A percentile compares a stretch with the other conserved stretches of the same genome.
Conservation (phyloP, 371 early-diverging fungal species). For the Chytridium lagenaria region DNA sequence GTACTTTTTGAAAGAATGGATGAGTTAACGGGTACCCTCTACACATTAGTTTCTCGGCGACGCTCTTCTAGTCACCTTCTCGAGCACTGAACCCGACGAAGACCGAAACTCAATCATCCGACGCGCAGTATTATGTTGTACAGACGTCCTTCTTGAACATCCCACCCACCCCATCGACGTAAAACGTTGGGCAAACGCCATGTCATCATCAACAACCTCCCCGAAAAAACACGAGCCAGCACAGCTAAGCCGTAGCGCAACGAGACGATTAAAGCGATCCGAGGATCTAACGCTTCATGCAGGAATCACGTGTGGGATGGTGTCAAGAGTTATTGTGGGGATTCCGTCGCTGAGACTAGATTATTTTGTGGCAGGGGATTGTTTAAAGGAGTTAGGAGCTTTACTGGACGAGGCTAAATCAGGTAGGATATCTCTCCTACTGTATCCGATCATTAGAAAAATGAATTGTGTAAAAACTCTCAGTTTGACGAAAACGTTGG, state of each 20-base stretch:
- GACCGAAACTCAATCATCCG: neutral
- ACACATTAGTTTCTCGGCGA: conserved; percentile 9
- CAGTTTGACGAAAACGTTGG: no score
- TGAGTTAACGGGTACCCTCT: no score
- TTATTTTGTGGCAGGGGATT: conserved; percentile 1
- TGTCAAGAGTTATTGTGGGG: conserved; percentile 5
- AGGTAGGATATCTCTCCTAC: no score
- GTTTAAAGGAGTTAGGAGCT: neutral
- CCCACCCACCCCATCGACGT: conserved; percentile 1
- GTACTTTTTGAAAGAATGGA: neutral
- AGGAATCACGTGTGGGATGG: conserved; percentile 12
- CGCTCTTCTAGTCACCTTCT: conserved; percentile 9
- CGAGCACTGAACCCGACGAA: neutral
- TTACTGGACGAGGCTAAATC: conserved; percentile 8
- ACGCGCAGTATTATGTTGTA: conserved; percentile 9
- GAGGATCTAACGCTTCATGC: neutral
- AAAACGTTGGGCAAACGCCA: neutral
- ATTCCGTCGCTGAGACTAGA: neutral
- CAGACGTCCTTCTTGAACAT: neutral
- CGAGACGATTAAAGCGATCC: neutral
- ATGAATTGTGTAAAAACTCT: no score
- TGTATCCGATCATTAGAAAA: no score
- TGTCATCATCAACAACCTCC: no score
- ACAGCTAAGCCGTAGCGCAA: neutral
- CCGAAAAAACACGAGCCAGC: neutral